Evolutionary conservation across 2,329 filamentous ascomycete species (phyloP), one percentile per base, ranked within the genome.

Genomic region (Pochonia chlamydosporia): DNA sequence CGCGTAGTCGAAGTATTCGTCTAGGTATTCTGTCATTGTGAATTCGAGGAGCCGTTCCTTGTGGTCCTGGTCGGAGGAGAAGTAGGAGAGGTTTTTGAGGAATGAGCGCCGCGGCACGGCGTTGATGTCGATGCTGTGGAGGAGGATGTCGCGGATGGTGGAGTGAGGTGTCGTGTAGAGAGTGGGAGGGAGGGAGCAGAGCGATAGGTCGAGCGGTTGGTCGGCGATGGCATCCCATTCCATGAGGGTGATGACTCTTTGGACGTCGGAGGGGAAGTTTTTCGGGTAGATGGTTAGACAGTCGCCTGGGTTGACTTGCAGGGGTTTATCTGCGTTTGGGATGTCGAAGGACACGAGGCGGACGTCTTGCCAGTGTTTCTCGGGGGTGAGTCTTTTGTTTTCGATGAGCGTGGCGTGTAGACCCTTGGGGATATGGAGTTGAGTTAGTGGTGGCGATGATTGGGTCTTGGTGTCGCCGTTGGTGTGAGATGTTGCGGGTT

Each of bases 1-100:
- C 1, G 93, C 93, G 62, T 99, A 99, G 67, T 99, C 92, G 69
- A 89, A 97, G 47, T 96, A 84, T 57, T 99, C 93, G 56, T 97
- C 90, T 5, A 92, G 81, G 57, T 85, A 88, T 40, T 86, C 78
- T 0, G 89, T 82, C 57, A 86, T 79, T 1, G 83, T 84, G 57
- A 99, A 93, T 61, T 99, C 93, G 8, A 85, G 66, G 0, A 99
- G 78, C 2, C 92, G 82, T 51, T 93, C 86, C 56, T 81, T 82
- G 59, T 99, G 92, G 57, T 82, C 81, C 2, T 71, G 63, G 57
- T 95, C 79, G 1, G 72, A 67, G 2, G 89, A 87, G 59, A 90
- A 90, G 62, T 89, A 82, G 1, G 85, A 80, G 47, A 96, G 80
- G 18, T 82, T 76, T 11, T 85, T 76, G 60, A 99, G 89, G 70